Percentiles rank a stretch among this genome's conserved stretches.
phyloP scores from a whole-genome alignment of 2,329 filamentous ascomycete species.

The Ambrosiella xylebori region DNA sequence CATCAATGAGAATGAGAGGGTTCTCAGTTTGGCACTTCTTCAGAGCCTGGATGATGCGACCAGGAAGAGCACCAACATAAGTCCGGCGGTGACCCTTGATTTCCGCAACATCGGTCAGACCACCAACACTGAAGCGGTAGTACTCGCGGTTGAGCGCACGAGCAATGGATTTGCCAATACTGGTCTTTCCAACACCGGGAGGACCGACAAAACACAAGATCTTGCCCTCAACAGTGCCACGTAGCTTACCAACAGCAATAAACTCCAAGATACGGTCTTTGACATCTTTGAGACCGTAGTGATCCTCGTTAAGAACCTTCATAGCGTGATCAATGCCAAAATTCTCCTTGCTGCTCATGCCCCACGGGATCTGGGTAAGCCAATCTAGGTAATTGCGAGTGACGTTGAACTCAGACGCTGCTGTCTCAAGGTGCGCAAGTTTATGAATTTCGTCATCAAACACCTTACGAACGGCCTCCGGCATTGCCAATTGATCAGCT shows the following conservation, averaged over 20 bases:
- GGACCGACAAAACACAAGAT: constrained; percentile 96
- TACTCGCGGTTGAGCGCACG: constrained; percentile 88
- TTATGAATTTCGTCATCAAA: constrained; percentile 98
- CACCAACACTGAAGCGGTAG: constrained; percentile 95
- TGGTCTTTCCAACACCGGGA: constrained; percentile 94
- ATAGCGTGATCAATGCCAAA: constrained; percentile 88
- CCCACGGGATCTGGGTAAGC: constrained; percentile 97
- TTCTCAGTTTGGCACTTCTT: constrained; percentile 99
- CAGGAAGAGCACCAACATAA: constrained; percentile 88
- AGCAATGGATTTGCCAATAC: constrained; percentile 95
- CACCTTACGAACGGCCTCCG: constrained; percentile 87
- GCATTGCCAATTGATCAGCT: constrained; percentile 85
- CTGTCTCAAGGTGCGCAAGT: constrained; percentile 82
- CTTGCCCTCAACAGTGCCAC: constrained; percentile 94
- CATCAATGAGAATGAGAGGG: constrained; percentile 87
- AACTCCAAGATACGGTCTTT: constrained; percentile 98
- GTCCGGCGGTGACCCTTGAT: constrained; percentile 96
- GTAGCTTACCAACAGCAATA: constrained; percentile 91
- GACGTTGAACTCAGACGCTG: constrained; percentile 95
- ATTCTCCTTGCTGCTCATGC: constrained; percentile 85
- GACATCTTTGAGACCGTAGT: constrained; percentile 92
- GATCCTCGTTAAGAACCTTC: constrained; percentile 83
- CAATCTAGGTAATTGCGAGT: constrained; percentile 97
- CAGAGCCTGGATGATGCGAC: constrained; percentile 90
- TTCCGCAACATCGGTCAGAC: constrained; percentile 90